Conservation (phyloP, 2,329 filamentous ascomycete genomes). For the Intubia oerlemansii region DNA sequence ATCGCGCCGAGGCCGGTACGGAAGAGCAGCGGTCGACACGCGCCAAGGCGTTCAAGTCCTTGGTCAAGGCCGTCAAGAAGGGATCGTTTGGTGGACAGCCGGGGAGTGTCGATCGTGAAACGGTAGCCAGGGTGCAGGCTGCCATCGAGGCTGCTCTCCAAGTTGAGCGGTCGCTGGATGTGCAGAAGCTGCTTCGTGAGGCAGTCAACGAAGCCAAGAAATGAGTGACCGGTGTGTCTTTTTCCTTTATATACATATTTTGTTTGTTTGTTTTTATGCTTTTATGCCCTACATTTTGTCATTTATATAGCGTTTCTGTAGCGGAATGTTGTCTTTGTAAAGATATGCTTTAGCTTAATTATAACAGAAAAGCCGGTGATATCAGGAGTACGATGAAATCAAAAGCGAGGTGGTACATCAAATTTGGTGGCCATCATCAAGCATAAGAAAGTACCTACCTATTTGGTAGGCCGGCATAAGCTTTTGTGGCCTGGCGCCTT, state of each 20-base stretch:
- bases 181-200: slow-evolving; percentile 13
- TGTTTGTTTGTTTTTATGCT: neutral
- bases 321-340: too few species aligned
- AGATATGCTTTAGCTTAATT: too few species aligned
- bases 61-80: slow-evolving; percentile 19
- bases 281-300: neutral
- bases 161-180: slow-evolving; percentile 14
- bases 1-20: slow-evolving; percentile 23
- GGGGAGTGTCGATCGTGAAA: neutral
- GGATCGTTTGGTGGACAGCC: slow-evolving; percentile 21
- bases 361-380: too few species aligned
- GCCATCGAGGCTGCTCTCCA: slow-evolving; percentile 21
- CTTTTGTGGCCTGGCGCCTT: too few species aligned
- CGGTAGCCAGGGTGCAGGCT: too few species aligned
- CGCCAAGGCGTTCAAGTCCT: slow-evolving; percentile 22
- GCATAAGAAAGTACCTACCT: too few species aligned
- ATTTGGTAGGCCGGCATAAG: too few species aligned
- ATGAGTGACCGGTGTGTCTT: neutral
- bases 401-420: too few species aligned
- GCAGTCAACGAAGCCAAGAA: slow-evolving; percentile 2
- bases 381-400: too few species aligned
- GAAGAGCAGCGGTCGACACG: slow-evolving; percentile 28
- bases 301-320: too few species aligned
- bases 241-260: neutral
- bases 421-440: too few species aligned